Conservation (phyloP, 2,329 filamentous ascomycete species). For the Aspergillus sp. region DNA sequence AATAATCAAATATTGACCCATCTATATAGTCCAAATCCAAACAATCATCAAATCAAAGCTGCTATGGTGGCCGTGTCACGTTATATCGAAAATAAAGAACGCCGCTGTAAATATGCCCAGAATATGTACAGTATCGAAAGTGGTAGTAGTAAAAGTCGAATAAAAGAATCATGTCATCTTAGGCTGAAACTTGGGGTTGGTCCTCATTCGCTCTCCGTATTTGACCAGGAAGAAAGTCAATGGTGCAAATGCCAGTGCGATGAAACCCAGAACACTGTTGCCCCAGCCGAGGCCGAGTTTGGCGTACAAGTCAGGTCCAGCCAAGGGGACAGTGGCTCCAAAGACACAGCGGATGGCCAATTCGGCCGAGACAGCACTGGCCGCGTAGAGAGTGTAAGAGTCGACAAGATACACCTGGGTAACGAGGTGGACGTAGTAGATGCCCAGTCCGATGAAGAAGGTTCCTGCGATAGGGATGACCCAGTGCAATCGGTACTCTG, state of each 20-base stretch:
- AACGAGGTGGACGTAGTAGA: slow-evolving; percentile 8
- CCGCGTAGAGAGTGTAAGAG: slow-evolving; percentile 10
- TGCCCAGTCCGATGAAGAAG: slow-evolving; percentile 19
- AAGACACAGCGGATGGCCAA: slow-evolving; percentile 10
- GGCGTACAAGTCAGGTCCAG: slow-evolving; percentile 7
- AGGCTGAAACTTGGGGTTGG: slow-evolving; percentile 9
- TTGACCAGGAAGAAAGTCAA: slow-evolving; percentile 5
- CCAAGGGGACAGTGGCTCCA: slow-evolving; percentile 9
- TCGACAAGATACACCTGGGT: slow-evolving; percentile 13
- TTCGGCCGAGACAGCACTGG: slow-evolving; percentile 10
- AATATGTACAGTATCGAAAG: too few species aligned
- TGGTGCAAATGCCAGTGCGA: slow-evolving; percentile 9
- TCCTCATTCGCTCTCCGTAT: slow-evolving; percentile 12
- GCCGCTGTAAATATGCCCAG: too few species aligned
- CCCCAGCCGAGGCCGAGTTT: slow-evolving; percentile 11
- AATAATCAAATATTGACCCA: too few species aligned
- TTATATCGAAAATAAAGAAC: too few species aligned
- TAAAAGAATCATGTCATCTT: slow-evolving; percentile 5
- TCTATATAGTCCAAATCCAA: too few species aligned
- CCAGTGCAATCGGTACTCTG: slow-evolving; percentile 15
- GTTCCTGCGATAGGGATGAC: slow-evolving; percentile 18
- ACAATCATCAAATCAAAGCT: too few species aligned
- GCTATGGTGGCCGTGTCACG: too few species aligned
- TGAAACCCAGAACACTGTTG: slow-evolving; percentile 10
- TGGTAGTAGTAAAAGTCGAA: neutral